phyloP scores from a whole-genome alignment of 805 yeast species.

The Clavispora carvajalis region DNA sequence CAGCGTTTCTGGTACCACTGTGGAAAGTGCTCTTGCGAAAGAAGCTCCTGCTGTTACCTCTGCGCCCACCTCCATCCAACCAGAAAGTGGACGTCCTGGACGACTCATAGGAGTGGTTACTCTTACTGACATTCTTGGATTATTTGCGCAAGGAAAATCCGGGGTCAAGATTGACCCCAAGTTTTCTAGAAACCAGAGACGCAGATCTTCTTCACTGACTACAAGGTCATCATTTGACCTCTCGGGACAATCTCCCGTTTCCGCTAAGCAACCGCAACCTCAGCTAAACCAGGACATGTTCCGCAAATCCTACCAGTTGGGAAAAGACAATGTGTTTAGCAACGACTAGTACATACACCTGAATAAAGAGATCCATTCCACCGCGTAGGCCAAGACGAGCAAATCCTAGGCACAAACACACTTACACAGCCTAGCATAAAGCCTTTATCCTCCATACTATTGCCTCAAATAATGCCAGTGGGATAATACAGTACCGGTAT shows the following conservation, averaged over 20 bases:
- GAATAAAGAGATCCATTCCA: not conserved
- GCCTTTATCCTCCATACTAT: no score
- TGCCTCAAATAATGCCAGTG: no score
- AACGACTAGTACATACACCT: not conserved
- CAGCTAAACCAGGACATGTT: constrained; percentile 16
- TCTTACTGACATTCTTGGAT: constrained; percentile 79
- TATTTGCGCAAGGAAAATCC: constrained; percentile 63
- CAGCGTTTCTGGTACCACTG: constrained; percentile 9
- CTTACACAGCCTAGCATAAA: no score
- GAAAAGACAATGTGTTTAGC: constrained; percentile 3
- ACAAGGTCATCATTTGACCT: constrained; percentile 17
- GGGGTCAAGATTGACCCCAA: constrained; percentile 80
- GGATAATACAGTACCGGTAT: not conserved
- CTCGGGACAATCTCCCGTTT: constrained; percentile 6
- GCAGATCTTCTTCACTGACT: constrained; percentile 48
- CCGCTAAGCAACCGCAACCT: constrained; percentile 6
- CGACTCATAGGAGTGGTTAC: constrained; percentile 88
- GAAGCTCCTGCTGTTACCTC: constrained; percentile 17
- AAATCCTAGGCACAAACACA: no score
- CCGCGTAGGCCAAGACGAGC: no score
- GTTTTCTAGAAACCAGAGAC: constrained; percentile 82
- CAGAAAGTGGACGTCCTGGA: constrained; percentile 55
- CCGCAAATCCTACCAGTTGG: constrained; percentile 13
- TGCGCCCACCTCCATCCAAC: constrained; percentile 10
- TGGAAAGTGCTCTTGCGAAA: constrained; percentile 12